phyloP scores from a whole-genome alignment of 2,329 filamentous ascomycete genomes.

The Plenodomus tracheiphilus region DNA sequence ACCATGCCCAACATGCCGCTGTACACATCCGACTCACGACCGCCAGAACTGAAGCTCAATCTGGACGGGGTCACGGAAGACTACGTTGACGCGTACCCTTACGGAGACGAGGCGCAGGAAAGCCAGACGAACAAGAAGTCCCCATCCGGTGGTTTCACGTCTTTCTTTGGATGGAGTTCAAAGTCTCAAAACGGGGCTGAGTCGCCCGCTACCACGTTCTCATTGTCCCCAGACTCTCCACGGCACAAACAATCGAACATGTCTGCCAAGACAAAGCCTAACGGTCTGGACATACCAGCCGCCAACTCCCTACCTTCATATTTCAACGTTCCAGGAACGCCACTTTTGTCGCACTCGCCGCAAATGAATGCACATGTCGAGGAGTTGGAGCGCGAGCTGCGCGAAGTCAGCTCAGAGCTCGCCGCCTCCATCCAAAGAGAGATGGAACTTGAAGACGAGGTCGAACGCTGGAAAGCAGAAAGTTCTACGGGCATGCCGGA shows the following conservation, averaged over 20 bases:
- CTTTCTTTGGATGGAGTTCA: constrained; percentile 69
- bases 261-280: constrained; percentile 45
- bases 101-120: constrained; percentile 31
- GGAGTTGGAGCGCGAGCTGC: constrained; percentile 92
- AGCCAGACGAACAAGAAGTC: constrained; percentile 45
- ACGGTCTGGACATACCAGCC: constrained; percentile 55
- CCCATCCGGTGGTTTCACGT: constrained; percentile 60
- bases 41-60: constrained; percentile 39
- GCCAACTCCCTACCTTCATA: constrained; percentile 53
- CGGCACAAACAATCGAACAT: constrained; percentile 34
- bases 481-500: constrained; percentile 60
- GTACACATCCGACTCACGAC: constrained; percentile 31
- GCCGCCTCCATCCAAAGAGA: constrained; percentile 91
- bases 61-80: constrained; percentile 43
- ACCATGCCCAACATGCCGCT: constrained; percentile 46
- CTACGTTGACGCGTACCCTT: constrained; percentile 41
- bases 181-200: constrained; percentile 58
- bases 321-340: constrained; percentile 53
- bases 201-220: constrained; percentile 65
- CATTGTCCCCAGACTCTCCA: constrained; percentile 64
- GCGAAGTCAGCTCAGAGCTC: constrained; percentile 89
- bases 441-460: constrained; percentile 93
- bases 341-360: constrained; percentile 48
- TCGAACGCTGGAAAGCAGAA: constrained; percentile 85
- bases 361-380: constrained; percentile 65